Conservation (phyloP, 2,329 filamentous ascomycete species). For the Fonsecaea multimorphosa region DNA sequence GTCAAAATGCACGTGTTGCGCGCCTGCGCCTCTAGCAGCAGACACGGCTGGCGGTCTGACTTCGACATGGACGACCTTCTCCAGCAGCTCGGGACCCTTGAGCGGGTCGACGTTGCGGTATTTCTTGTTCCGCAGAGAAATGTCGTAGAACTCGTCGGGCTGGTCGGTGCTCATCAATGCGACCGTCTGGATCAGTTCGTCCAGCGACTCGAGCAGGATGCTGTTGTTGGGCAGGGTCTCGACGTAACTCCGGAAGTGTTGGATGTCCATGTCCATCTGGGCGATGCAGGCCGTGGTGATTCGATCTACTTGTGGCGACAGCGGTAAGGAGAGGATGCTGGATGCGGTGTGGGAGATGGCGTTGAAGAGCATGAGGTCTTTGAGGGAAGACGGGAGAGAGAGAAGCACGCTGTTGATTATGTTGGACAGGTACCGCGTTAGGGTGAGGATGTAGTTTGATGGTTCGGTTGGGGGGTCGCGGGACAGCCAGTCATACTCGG, state of each 20-base stretch:
- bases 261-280: constrained; percentile 80
- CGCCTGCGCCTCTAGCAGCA: constrained; percentile 13
- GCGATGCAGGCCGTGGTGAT: constrained; percentile 88
- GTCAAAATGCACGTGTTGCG: constrained; percentile 1
- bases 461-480: constrained; percentile 71
- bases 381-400: constrained; percentile 92
- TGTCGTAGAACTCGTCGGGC: constrained; percentile 96
- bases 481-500: constrained; percentile 89
- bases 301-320: constrained; percentile 77
- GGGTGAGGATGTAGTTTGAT: constrained; percentile 92
- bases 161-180: constrained; percentile 86
- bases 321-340: constrained; percentile 75
- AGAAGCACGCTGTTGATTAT: constrained; percentile 96
- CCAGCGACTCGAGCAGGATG: constrained; percentile 86
- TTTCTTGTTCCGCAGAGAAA: constrained; percentile 86
- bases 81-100: constrained; percentile 85
- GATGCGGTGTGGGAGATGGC: constrained; percentile 88
- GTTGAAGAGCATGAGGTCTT: constrained; percentile 97
- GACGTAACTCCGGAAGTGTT: constrained; percentile 85
- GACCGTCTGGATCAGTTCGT: constrained; percentile 92
- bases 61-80: constrained; percentile 65
- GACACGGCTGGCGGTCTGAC: constrained; percentile 18
- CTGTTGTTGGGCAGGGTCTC: constrained; percentile 77
- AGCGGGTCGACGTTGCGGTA: constrained; percentile 91
- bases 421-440: constrained; percentile 90